phyloP scores from a whole-genome alignment of 2,329 filamentous ascomycete genomes.

The Aspergillus ochraceus region DNA sequence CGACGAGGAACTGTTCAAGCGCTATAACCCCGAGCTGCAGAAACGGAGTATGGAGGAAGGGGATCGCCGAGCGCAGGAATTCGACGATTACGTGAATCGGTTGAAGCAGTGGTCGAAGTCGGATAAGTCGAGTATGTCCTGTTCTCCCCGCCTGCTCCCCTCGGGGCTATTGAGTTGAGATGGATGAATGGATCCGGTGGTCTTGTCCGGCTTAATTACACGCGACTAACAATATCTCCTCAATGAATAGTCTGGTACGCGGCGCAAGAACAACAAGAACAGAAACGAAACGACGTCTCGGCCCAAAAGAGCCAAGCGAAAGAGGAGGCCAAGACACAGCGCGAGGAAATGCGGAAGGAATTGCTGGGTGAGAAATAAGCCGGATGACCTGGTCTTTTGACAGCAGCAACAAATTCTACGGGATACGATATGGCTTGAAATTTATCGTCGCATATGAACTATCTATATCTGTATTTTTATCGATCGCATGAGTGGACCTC shows the following conservation, averaged over 20 bases:
- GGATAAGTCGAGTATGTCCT: slow-evolving; percentile 77
- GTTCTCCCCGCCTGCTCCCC: too few relatives aligned
- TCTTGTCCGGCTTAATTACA: not conserved
- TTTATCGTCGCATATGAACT: not conserved
- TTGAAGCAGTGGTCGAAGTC: slow-evolving; percentile 89
- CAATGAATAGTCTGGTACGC: slow-evolving; percentile 40
- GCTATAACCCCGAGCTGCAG: slow-evolving; percentile 93
- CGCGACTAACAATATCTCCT: slow-evolving; percentile 7
- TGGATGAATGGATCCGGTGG: too few relatives aligned
- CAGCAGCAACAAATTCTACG: not conserved
- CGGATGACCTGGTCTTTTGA: not conserved
- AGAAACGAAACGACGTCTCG: slow-evolving; percentile 26
- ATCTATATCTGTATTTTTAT: not conserved
- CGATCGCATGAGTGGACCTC: not conserved
- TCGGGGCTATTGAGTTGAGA: not conserved
- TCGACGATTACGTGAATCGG: slow-evolving; percentile 80
- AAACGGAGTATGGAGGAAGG: slow-evolving; percentile 80
- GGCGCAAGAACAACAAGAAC: slow-evolving; percentile 37
- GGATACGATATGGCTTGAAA: not conserved
- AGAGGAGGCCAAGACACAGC: slow-evolving; percentile 35
- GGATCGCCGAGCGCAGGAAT: slow-evolving; percentile 75
- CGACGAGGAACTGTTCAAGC: slow-evolving; percentile 86
- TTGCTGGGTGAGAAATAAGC: slow-evolving; percentile 35
- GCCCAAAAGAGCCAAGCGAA: slow-evolving; percentile 25
- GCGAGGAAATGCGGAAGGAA: slow-evolving; percentile 43